Base-by-base conservation (phyloP, 441 rosid species). In the Rhodomyrtus psidioides region DNA sequence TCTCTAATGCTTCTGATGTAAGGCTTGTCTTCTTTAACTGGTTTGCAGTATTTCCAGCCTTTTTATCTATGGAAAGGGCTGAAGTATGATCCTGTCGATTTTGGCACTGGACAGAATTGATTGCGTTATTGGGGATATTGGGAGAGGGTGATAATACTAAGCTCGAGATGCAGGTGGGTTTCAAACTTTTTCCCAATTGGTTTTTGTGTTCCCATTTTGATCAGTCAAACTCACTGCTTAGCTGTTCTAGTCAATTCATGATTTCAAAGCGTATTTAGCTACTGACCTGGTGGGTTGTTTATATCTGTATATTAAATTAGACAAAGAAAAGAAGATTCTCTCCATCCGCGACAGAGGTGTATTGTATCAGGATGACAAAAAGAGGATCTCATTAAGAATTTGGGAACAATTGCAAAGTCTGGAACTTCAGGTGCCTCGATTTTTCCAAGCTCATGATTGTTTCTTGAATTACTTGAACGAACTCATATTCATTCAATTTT, bases 361-460 rank as follows among this genome's bases (percentile, higher is more conserved):
- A n/a, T n/a, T n/a, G 98, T 86, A 96, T 97, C 23, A 99, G 99
- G 57, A 97, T 97, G 99, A 96, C 98, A 26, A 97, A 97, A 96
- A 91, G 98, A 96, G 88, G 99, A 97, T 88, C 89, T 97, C 82
- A 91, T 97, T 87, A 97, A 96, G 95, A 91, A 97, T 92, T 93
- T 97, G 94, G 99, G 99, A 88, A 97, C 99, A 53, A 97, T 95
- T 42, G 99, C 99, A 12, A 96, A 97, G 85, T 96, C 99, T 74
- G 99, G 99, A 89, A 96, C 99, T 19, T 97, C 98, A 89, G 99
- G 99, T 96, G 86, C n/a, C 82, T 82, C 2, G 57, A 74, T 28
- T 14, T 58, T 13, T 54, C 53, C 46, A 54, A n/a, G 19, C 10
- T 5, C 10, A 27, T 10, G 44, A 49, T 79, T 17, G 79, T 70